Base-by-base conservation (phyloP, 495 filamentous ascomycete species). In the Lasiosphaeria ovina region DNA sequence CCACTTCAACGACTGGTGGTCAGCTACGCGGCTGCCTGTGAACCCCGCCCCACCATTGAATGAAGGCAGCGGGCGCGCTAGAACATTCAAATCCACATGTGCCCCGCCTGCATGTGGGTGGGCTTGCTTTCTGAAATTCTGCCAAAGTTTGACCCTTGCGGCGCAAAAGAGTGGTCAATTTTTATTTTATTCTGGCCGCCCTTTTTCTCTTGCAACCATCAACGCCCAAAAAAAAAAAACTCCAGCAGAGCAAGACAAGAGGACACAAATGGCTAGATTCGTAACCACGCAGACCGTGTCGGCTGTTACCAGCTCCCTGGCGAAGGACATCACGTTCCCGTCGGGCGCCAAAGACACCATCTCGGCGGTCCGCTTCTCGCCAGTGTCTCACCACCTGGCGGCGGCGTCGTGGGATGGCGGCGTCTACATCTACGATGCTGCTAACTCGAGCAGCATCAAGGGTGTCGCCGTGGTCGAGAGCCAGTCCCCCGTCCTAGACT, bases 351-450 rank as follows among this genome's bases (percentile, higher is more conserved):
- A 89, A 52, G 93, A 97, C 75, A 89, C 90, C 69, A 85, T 97
- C 67, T 92, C 90, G 32, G 89, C 93, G 66, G 73, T 97, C 61
- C 77, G 81, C 40, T 97, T 94, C 75, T 93, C 89, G n/a, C 85
- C 90, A 0, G 77, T 81, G 56, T 81, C 79, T 60, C 87, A 97
- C 55, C 85, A 91, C 75, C 77, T 97, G 14, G 92, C 93, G 35
- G 88, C 94, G 44, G 81, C 91, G 54, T 93, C 88, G 47, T 97
- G 93, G 93, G 93, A 97, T 69, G 95, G 93, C 73, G 92, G 90
- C 66, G 90, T 96, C 63, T 87, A 90, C 66, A 93, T 97, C 67
- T 97, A 96, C 74, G 89, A 96, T 72, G 89, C 94, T 73, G 86
- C 87, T 57, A 75, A 78, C 45, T 81, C 83, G 61, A 89, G 88